Evolutionary conservation across 2,329 filamentous ascomycete species (phyloP), one percentile per base, ranked within the genome.

Genomic region (Westerdykella aurantiaca): DNA sequence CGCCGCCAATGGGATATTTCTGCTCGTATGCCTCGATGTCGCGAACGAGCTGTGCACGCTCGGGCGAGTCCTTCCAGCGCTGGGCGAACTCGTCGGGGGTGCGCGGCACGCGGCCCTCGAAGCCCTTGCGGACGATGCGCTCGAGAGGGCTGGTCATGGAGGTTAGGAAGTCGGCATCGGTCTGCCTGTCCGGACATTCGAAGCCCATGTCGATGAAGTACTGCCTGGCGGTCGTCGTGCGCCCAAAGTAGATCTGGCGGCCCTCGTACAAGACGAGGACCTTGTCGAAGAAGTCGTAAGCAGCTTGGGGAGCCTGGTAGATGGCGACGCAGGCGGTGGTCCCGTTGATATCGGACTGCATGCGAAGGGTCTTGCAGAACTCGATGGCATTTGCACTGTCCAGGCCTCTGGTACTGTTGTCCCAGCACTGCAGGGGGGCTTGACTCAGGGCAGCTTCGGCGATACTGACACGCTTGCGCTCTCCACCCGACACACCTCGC

Each of bases 391-490:
- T 88, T 67, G 83, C 84, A 25, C 78, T 83, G 67, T 88, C 85
- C 25, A 88, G 72, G 67, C 84, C 84, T 68, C 85, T 76, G 21
- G 85, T 88, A 34, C 78, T 82, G 71, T 88, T 88, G 58, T 88
- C 88, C 86, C 87, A 93, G 47, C 82, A 84, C 61, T 86, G 82
- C 1, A 81, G 64, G 0, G 76, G 76, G 0, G 79, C 77, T 29
- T 74, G 72, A 13, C 82, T 82, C 10, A 89, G 71, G 47, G 84
- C 77, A 52, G 86, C 87, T 66, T 93, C 87, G 1, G 85, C 86
- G 48, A 93, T 88, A 37, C 82, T 86, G 5, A 94, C 87, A 61
- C 88, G 81, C 70, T 93, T 90, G 62, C 82, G 75, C 72, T 88
- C 84, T 60, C 85, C 85, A 60, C 85, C 85, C 22, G 80, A 84